These are phyloP conservation scores for Candida montana DNA, from an alignment of 805 yeast species.

Conservation along the genomic window DNA sequence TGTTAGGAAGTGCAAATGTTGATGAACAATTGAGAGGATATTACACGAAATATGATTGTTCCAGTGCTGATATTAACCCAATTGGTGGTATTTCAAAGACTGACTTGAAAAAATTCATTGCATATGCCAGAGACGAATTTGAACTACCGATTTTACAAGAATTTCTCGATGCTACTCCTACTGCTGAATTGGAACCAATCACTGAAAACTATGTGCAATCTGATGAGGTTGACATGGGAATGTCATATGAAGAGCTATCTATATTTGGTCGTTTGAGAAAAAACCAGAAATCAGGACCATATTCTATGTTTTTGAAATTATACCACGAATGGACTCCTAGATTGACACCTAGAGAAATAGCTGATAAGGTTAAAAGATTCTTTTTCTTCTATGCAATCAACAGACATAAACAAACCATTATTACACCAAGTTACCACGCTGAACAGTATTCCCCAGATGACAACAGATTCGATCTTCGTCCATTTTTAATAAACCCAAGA, in stretches of 20 bases:
- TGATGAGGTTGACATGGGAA: slow-evolving; percentile 97
- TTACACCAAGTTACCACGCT: slow-evolving; percentile 96
- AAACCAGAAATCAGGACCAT: slow-evolving; percentile 93
- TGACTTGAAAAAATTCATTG: slow-evolving; percentile 81
- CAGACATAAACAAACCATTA: slow-evolving; percentile 95
- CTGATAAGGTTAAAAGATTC: slow-evolving; percentile 87
- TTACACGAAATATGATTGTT: slow-evolving; percentile 93
- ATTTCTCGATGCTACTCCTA: slow-evolving; percentile 89
- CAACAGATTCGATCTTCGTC: slow-evolving; percentile 91
- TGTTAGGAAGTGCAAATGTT: slow-evolving; percentile 93
- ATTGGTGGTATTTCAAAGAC: slow-evolving; percentile 98
- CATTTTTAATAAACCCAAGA: slow-evolving; percentile 87
- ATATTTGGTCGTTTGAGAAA: slow-evolving; percentile 87
- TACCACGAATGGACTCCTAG: slow-evolving; percentile 90
- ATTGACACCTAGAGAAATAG: slow-evolving; percentile 76
- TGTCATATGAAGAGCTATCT: slow-evolving; percentile 91
- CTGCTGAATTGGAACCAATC: slow-evolving; percentile 97
- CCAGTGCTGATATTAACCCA: slow-evolving; percentile 96
- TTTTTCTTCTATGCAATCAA: slow-evolving; percentile 92
- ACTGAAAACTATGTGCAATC: slow-evolving; percentile 90
- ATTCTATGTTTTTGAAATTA: slow-evolving; percentile 85
- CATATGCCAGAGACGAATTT: slow-evolving; percentile 65
- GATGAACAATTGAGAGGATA: slow-evolving; percentile 96
- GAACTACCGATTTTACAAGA: slow-evolving; percentile 71
- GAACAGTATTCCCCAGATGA: slow-evolving; percentile 98